Evolutionary conservation across 305 asterid species (phyloP).

Genomic region (Ilex paraguariensis): DNA sequence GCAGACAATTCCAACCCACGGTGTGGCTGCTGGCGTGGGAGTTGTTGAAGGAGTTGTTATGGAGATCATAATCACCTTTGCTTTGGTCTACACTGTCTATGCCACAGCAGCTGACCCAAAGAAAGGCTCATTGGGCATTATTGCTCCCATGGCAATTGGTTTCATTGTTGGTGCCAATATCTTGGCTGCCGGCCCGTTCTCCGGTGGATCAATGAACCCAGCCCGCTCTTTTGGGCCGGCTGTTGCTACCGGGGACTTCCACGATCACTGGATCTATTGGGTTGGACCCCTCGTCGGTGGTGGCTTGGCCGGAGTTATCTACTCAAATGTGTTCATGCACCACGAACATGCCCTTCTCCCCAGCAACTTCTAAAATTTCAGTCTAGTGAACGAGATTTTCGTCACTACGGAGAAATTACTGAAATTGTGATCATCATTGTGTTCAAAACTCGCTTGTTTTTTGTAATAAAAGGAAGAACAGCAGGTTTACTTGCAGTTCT

Average conservation of each 20-base stretch:
- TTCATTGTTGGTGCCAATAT: slow-evolving; percentile 87
- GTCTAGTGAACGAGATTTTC: not conserved
- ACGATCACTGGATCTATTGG: slow-evolving; percentile 77
- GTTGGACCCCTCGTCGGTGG: slow-evolving; percentile 86
- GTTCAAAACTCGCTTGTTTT: not conserved
- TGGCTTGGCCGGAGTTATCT: slow-evolving; percentile 42
- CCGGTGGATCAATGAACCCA: slow-evolving; percentile 95
- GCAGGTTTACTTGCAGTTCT: not conserved
- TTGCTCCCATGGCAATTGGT: slow-evolving; percentile 87
- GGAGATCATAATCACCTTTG: slow-evolving; percentile 77
- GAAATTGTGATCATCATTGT: not conserved
- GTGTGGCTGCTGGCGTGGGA: slow-evolving; percentile 55
- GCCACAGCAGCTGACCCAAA: slow-evolving; percentile 89
- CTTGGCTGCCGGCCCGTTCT: slow-evolving; percentile 86
- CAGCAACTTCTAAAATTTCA: not conserved
- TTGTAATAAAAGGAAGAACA: not conserved
- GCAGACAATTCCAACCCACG: slow-evolving; percentile 65
- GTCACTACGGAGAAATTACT: not conserved
- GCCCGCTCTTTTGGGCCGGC: slow-evolving; percentile 86
- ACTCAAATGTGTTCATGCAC: not conserved
- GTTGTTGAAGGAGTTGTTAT: slow-evolving; percentile 56
- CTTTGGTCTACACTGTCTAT: slow-evolving; percentile 75
- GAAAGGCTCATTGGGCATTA: slow-evolving; percentile 68
- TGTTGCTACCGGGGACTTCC: slow-evolving; percentile 50
- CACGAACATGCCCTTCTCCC: slow-evolving; percentile 2